These are phyloP conservation scores for Leucaena leucocephala DNA, from an alignment of 306 rosid species.

Conservation along the genomic window DNA sequence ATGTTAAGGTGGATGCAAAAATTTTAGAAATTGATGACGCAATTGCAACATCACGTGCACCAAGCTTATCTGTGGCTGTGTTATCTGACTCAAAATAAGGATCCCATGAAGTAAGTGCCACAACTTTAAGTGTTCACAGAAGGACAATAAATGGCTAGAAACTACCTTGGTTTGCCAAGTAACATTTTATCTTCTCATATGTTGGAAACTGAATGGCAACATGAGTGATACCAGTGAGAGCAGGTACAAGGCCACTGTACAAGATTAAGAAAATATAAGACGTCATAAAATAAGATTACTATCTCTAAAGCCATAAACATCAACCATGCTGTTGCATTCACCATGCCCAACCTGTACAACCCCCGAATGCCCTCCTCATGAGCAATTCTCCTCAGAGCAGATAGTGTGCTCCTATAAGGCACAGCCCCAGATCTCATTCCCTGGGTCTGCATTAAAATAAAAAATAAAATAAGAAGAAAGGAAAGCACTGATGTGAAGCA, in stretches of 20 bases:
- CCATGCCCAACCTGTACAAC: conserved; percentile 56
- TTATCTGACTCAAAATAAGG: conserved; percentile 38
- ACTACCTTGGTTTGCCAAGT: conserved; percentile 57
- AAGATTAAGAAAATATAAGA: conserved; percentile 23
- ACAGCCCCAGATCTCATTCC: conserved; percentile 60
- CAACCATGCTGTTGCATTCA: background rate
- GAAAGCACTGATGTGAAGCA: conserved; percentile 9
- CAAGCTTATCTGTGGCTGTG: conserved; percentile 56
- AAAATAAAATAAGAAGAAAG: conserved; percentile 32
- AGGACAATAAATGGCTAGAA: conserved; percentile 10
- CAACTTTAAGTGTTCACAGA: background rate
- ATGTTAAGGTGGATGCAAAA: conserved; percentile 70
- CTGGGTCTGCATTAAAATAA: conserved; percentile 52
- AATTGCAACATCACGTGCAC: conserved; percentile 64
- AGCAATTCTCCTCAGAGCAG: conserved; percentile 70
- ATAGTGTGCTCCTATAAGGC: conserved; percentile 60
- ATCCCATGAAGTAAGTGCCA: conserved; percentile 9
- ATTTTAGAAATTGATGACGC: conserved; percentile 70
- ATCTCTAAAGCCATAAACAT: conserved; percentile 12
- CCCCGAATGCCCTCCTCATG: conserved; percentile 72
- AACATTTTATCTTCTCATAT: conserved; percentile 60
- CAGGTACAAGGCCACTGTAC: conserved; percentile 68
- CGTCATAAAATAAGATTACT: background rate
- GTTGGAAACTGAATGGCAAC: conserved; percentile 76
- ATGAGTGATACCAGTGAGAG: conserved; percentile 72